These are phyloP conservation scores for Elongisporangium prolatum DNA, from an alignment of 352 stramenopile genomes.

Conservation along the genomic window DNA sequence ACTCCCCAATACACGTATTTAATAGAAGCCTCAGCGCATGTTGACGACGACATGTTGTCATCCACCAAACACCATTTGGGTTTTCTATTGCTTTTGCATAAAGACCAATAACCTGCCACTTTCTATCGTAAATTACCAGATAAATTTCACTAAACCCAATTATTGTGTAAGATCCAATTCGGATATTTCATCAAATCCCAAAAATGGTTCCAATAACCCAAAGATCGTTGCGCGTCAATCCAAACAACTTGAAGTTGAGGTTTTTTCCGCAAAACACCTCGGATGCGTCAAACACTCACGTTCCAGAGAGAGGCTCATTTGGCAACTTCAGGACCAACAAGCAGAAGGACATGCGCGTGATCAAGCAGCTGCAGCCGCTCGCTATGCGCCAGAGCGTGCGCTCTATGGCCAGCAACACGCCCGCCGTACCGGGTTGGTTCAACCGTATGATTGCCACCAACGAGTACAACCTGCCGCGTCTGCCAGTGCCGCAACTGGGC, in stretches of 20 bases:
- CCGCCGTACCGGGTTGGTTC: constrained; percentile 54
- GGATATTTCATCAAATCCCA: constrained; percentile 7
- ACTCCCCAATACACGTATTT: constrained; percentile 5
- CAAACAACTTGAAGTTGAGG: constrained; percentile 29
- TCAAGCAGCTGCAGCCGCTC: constrained; percentile 7
- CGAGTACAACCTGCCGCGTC: constrained; percentile 66
- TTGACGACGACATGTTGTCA: constrained; percentile 11
- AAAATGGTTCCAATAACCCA: constrained; percentile 1
- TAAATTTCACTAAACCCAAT: background rate
- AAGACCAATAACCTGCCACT: background rate
- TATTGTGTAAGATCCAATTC: background rate
- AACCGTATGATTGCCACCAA: constrained; percentile 72
- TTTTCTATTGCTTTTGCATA: background rate
- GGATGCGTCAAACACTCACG: background rate
- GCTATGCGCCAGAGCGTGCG: background rate
- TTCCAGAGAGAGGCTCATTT: constrained; percentile 13
- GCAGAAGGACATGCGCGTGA: constrained; percentile 19
- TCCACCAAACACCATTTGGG: background rate
- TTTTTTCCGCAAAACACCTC: constrained; percentile 19
- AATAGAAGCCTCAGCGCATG: constrained; percentile 2
- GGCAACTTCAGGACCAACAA: constrained; percentile 6
- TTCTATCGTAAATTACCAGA: background rate
- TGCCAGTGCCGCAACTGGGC: constrained; percentile 87
- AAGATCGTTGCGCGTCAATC: background rate
- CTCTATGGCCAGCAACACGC: constrained; percentile 7